phyloP scores from a whole-genome alignment of 78 protist species.

The Goniomonas avonlea region DNA sequence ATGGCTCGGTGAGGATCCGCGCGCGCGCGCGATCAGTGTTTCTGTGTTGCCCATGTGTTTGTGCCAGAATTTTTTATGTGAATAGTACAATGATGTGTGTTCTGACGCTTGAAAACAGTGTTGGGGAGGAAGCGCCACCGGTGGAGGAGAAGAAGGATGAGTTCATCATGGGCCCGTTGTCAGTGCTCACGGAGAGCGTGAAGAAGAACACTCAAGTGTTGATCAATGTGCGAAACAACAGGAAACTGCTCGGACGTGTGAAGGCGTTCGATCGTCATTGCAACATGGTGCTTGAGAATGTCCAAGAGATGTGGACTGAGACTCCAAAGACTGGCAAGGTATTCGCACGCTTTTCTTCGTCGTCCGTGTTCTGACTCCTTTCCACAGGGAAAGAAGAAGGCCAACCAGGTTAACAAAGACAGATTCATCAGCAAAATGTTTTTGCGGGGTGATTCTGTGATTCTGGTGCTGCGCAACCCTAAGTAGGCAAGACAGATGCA shows the following conservation, averaged over 20 bases:
- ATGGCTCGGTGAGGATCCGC: too few species aligned
- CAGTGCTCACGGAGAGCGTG: conserved; percentile 82
- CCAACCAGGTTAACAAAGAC: conserved; percentile 85
- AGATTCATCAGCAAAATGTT: conserved; percentile 93
- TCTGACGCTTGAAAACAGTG: too few species aligned
- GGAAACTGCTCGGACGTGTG: conserved; percentile 88
- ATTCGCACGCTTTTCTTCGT: background rate
- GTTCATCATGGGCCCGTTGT: conserved; percentile 87
- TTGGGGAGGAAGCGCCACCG: too few species aligned
- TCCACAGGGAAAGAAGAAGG: conserved; percentile 50
- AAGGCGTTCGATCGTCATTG: conserved; percentile 98
- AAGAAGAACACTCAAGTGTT: conserved; percentile 70
- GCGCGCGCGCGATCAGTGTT: too few species aligned
- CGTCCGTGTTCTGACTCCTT: background rate
- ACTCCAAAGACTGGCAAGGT: conserved; percentile 27
- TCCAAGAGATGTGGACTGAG: conserved; percentile 90
- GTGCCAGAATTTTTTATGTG: too few species aligned
- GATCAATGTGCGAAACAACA: conserved; percentile 90
- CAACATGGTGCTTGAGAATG: conserved; percentile 96
- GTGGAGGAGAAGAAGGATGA: too few species aligned
- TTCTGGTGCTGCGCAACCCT: conserved; percentile 89
- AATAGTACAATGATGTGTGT: too few species aligned
- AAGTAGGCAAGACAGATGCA: too few species aligned
- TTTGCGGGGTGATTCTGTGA: conserved; percentile 96
- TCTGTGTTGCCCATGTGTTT: too few species aligned